These are phyloP conservation scores for Trametes cingulata DNA, from an alignment of 768 basidiomycete genomes.

Conservation along the genomic window DNA sequence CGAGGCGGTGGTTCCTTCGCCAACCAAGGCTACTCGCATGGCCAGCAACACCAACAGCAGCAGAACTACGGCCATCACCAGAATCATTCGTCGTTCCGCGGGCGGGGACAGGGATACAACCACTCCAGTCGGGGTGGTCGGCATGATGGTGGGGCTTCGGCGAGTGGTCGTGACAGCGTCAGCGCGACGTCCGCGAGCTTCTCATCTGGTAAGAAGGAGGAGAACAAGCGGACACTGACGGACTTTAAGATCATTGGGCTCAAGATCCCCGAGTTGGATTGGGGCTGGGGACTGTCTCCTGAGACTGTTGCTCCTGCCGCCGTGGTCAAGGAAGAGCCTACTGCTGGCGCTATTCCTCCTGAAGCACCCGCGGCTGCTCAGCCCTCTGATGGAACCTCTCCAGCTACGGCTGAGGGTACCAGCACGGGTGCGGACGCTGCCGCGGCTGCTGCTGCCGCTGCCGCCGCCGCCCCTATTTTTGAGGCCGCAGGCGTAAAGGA, in stretches of 20 bases:
- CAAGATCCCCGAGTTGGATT: slow-evolving; percentile 77
- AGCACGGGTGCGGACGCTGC: slow-evolving; percentile 19
- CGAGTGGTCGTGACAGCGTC: slow-evolving; percentile 52
- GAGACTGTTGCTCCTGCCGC: slow-evolving; percentile 22
- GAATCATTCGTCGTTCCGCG: slow-evolving; percentile 47
- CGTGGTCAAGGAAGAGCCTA: slow-evolving; percentile 30
- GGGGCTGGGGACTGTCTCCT: slow-evolving; percentile 80
- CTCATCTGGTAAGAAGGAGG: slow-evolving; percentile 73
- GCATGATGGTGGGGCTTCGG: slow-evolving; percentile 35
- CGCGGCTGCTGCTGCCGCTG: slow-evolving; percentile 12
- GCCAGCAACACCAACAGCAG: slow-evolving; percentile 35
- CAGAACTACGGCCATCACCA: slow-evolving; percentile 40
- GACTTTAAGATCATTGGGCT: slow-evolving; percentile 97
- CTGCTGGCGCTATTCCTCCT: slow-evolving; percentile 12
- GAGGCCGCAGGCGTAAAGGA: slow-evolving; percentile 25
- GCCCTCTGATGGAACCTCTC: slow-evolving; percentile 26
- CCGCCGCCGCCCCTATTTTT: slow-evolving; percentile 19
- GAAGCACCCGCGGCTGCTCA: slow-evolving; percentile 26
- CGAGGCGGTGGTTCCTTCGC: slow-evolving; percentile 69
- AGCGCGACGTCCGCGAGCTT: slow-evolving; percentile 22
- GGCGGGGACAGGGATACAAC: slow-evolving; percentile 60
- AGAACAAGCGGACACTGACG: slow-evolving; percentile 88
- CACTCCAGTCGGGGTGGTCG: slow-evolving; percentile 39
- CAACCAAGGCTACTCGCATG: slow-evolving; percentile 35
- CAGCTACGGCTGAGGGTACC: slow-evolving; percentile 19